phyloP scores from a whole-genome alignment of 768 basidiomycete genomes.

The Boletus rufocinnamomeus region DNA sequence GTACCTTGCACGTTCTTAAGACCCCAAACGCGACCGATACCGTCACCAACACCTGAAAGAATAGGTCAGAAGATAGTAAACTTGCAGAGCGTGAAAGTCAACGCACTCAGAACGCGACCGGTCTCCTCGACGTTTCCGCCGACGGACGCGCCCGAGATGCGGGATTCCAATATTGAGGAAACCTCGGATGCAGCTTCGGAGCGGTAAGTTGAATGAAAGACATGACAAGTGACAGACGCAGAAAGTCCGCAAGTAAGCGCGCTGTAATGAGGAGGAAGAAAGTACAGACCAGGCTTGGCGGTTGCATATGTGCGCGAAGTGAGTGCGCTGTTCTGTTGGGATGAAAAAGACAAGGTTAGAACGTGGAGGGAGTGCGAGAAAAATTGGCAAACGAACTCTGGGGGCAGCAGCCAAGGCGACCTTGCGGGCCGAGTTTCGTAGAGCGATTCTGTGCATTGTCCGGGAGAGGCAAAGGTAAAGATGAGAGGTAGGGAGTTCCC shows the following conservation, averaged over 20 bases:
- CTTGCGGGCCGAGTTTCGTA: constrained; percentile 81
- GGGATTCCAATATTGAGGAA: constrained; percentile 97
- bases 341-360: constrained; percentile 12
- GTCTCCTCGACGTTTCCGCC: constrained; percentile 98
- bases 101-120: constrained; percentile 95
- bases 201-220: constrained; percentile 33
- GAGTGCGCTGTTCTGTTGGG: constrained; percentile 43
- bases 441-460: constrained; percentile 82
- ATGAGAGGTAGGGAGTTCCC: constrained; percentile 44
- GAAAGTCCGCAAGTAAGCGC: constrained; percentile 12
- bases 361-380: constrained; percentile 13
- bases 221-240: constrained; percentile 9
- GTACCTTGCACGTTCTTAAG: constrained; percentile 96
- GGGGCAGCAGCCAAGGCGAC: constrained; percentile 67
- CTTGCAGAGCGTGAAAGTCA: neutral
- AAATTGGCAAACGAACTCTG: constrained; percentile 48
- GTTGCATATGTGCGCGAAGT: constrained; percentile 90
- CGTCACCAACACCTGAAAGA: constrained; percentile 91
- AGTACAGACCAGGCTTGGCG: constrained; percentile 87
- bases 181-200: constrained; percentile 94
- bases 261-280: neutral
- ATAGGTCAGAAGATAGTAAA: constrained; percentile 10
- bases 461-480: constrained; percentile 45
- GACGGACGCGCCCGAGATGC: constrained; percentile 90
- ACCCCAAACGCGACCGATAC: constrained; percentile 99